Conservation (phyloP, 345 rosid species). For the Alliaria petiolata region DNA sequence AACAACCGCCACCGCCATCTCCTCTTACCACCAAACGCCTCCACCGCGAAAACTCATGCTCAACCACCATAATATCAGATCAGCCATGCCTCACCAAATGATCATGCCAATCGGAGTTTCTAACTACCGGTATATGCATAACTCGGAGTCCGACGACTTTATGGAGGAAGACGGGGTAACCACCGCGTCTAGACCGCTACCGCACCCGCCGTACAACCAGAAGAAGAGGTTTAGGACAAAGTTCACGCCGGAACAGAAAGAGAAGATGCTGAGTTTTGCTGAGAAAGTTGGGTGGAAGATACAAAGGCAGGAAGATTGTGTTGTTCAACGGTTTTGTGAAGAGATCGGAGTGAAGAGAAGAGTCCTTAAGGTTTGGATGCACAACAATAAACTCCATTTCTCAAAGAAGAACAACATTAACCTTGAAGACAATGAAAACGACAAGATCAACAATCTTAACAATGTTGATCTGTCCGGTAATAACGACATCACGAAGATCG, state of each 20-base stretch:
- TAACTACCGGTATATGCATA: constrained; percentile 30
- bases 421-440: constrained; percentile 24
- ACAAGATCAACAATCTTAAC: constrained; percentile 24
- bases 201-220: constrained; percentile 31
- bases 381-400: constrained; percentile 55
- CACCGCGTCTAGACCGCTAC: constrained; percentile 28
- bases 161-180: constrained; percentile 37
- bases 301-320: constrained; percentile 84
- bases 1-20: constrained; percentile 10
- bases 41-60: constrained; percentile 24
- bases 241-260: constrained; percentile 89
- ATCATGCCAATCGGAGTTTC: constrained; percentile 49
- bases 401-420: constrained; percentile 36
- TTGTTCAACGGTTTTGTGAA: constrained; percentile 74
- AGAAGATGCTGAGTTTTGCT: constrained; percentile 86
- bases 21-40: constrained; percentile 15
- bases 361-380: constrained; percentile 78
- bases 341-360: constrained; percentile 59
- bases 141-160: constrained; percentile 55
- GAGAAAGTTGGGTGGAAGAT: constrained; percentile 92
- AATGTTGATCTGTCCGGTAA: constrained; percentile 24
- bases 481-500: constrained; percentile 25
- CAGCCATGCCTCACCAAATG: constrained; percentile 71
- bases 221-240: constrained; percentile 91
- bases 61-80: constrained; percentile 30